Base-by-base conservation (phyloP, 129 eudicot species). In the Saposhnikovia divaricata region DNA sequence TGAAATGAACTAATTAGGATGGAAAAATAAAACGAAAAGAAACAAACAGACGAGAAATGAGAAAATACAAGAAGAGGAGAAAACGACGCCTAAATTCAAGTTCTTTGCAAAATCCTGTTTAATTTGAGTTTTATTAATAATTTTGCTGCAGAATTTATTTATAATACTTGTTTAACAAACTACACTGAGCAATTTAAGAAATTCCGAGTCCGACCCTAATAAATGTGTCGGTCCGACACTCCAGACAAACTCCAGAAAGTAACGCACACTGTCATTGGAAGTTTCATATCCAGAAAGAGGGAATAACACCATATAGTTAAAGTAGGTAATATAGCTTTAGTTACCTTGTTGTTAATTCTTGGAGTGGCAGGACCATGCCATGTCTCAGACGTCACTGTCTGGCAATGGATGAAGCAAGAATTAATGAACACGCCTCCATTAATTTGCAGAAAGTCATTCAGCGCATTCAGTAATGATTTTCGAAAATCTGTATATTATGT, bases 361-460 rank as follows among this genome's bases (percentile, higher is more conserved):
- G 72, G 72, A 27, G 72, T 12, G 13, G 39, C 42, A 66, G 72
- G 42, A 34, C 72, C 72, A 66, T 66, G 72, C 99, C 99, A 96
- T 43, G 96, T 92, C 71, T 86, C 91, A 70, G 91, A 80, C 76
- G 81, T 84, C 97, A 92, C 86, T 77, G 96, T 90, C 84, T 96
- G 99, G 87, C 99, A 96, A 81, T 96, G 99, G 80, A 83, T 81
- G 70, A 86, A 96, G 82, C 97, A 92, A 77, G 99, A 96, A 83
- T 96, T 87, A 69, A 96, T 83, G 65, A 90, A 95, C 89, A 90
- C 50, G 57, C 99, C 98, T 45, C 80, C 90, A 81, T 82, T 83
- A 68, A 70, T 89, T 81, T 83, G 85, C 86, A 85, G 82, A 81
- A 89, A 84, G 74, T 88, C 93, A 76, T 76, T 57, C 25, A 92